These are phyloP conservation scores for Kodamaea sp. DNA, from an alignment of 1,139 yeast species.

Conservation along the genomic window DNA sequence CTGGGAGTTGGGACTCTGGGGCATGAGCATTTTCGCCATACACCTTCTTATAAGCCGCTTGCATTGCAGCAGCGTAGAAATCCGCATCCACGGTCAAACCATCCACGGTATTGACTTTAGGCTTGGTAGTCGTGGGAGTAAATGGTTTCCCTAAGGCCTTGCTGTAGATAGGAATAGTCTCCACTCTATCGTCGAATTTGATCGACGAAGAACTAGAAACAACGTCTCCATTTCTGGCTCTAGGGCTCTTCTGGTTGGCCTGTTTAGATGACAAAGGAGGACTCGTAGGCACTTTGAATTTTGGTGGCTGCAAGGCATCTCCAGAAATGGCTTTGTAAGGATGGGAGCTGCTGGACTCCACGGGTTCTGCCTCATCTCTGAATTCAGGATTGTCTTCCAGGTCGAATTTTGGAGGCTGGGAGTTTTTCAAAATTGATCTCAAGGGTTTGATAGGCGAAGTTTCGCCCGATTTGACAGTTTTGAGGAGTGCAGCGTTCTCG, in stretches of 20 bases:
- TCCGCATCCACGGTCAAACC: slow-evolving; percentile 15
- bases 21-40: slow-evolving; percentile 27
- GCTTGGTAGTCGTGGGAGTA: slow-evolving; percentile 3
- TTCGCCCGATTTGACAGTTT: slow-evolving; percentile 2
- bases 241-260: slow-evolving; percentile 3
- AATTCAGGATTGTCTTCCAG: slow-evolving; percentile 13
- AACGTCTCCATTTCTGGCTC: slow-evolving; percentile 1
- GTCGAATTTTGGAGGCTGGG: slow-evolving; percentile 16
- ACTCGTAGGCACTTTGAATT: slow-evolving; percentile 6
- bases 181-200: slow-evolving; percentile 41
- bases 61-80: slow-evolving; percentile 40
- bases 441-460: slow-evolving; percentile 22
- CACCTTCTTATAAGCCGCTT: slow-evolving; percentile 43
- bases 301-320: slow-evolving; percentile 4
- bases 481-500: slow-evolving; percentile 9
- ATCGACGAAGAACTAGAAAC: slow-evolving; percentile 28
- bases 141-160: slow-evolving; percentile 6
- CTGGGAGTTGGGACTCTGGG: neutral
- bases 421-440: slow-evolving; percentile 38
- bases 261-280: slow-evolving; percentile 5
- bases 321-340: slow-evolving; percentile 13
- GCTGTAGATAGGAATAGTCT: slow-evolving; percentile 36
- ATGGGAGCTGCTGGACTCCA: slow-evolving; percentile 3
- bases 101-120: slow-evolving; percentile 8
- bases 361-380: slow-evolving; percentile 11